These are phyloP conservation scores for Solanum sitiens DNA, from an alignment of 257 asterid species.

Conservation along the genomic window DNA sequence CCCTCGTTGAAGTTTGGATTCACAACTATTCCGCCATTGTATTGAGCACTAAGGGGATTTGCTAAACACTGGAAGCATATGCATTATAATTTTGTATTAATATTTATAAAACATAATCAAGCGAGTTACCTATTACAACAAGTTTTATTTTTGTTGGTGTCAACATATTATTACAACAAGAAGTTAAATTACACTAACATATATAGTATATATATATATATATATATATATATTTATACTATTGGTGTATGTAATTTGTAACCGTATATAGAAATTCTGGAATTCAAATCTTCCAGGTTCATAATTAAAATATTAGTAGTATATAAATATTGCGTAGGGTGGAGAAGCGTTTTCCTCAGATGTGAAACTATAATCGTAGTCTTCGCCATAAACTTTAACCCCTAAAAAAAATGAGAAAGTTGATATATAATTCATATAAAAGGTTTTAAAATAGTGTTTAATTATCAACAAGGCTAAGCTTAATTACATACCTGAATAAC, in stretches of 20 bases:
- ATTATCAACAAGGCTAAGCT: not conserved
- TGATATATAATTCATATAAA: not conserved
- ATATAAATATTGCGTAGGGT: not conserved
- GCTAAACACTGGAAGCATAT: conserved; percentile 17
- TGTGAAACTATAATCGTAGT: conserved; percentile 38
- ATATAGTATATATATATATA: too few species aligned
- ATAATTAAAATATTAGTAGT: not conserved
- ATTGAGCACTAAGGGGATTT: conserved; percentile 23
- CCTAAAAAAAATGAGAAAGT: conserved; percentile 1
- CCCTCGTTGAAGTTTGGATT: conserved; percentile 19
- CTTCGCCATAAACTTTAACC: conserved; percentile 21
- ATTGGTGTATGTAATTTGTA: not conserved
- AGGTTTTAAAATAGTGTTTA: not conserved
- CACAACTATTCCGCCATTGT: conserved; percentile 23
- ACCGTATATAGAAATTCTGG: not conserved
- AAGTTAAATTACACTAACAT: not conserved
- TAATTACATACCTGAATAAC: not conserved
- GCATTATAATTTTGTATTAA: not conserved
- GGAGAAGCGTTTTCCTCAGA: conserved; percentile 19
- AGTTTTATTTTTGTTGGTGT: not conserved
- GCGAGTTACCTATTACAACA: not conserved
- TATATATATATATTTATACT: not conserved
- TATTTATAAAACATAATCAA: not conserved
- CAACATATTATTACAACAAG: not conserved
- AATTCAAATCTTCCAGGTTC: not conserved